phyloP scores from a whole-genome alignment of 805 yeast genomes.

The Saccharomycopsis amapae region DNA sequence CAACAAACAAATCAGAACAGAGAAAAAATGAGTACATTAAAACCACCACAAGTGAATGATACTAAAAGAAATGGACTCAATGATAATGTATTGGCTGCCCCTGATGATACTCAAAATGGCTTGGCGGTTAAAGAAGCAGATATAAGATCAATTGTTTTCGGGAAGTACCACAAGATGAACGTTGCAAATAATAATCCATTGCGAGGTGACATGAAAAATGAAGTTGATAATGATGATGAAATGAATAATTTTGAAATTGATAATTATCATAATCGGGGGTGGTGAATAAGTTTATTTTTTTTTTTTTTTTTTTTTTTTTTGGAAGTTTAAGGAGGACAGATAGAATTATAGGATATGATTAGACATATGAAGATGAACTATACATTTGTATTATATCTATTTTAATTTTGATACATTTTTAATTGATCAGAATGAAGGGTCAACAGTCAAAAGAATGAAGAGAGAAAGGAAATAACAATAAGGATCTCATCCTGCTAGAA shows the following conservation, averaged over 20 bases:
- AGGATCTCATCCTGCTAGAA: too few species aligned
- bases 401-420: too few species aligned
- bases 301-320: too few species aligned
- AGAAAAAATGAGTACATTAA: not conserved
- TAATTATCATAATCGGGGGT: constrained; percentile 21
- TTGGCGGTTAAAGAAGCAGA: constrained; percentile 9
- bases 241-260: constrained; percentile 16
- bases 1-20: not conserved
- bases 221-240: constrained; percentile 5
- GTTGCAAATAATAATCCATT: not conserved
- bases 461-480: too few species aligned
- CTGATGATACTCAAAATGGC: not conserved
- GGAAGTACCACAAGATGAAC: constrained; percentile 2
- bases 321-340: not conserved
- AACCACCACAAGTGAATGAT: not conserved
- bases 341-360: too few species aligned
- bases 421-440: too few species aligned
- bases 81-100: not conserved
- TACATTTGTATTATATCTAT: too few species aligned
- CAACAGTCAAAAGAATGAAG: too few species aligned
- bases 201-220: not conserved
- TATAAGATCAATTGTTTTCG: constrained; percentile 17
- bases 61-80: not conserved
- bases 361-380: too few species aligned
- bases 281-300: constrained; percentile 6